phyloP scores from a whole-genome alignment of 2,329 filamentous ascomycete genomes.

The Fusarium clavum region DNA sequence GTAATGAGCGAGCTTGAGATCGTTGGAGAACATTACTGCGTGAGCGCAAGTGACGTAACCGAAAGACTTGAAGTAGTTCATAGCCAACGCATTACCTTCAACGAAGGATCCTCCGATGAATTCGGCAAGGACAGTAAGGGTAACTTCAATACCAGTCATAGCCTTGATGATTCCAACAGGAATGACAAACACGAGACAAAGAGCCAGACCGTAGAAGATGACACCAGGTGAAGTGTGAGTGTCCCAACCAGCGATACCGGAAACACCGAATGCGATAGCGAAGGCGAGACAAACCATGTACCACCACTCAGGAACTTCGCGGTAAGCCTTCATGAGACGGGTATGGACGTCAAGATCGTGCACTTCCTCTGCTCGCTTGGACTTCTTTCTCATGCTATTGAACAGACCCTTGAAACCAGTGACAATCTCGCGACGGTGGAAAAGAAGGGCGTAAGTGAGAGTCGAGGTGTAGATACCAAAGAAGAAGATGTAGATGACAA shows the following conservation, averaged over 20 bases:
- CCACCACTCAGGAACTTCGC: slow-evolving; percentile 67
- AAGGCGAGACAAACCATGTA: slow-evolving; percentile 57
- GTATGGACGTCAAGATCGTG: slow-evolving; percentile 61
- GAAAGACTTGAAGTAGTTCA: slow-evolving; percentile 67
- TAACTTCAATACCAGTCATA: slow-evolving; percentile 65
- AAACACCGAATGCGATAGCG: slow-evolving; percentile 60
- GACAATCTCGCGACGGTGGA: slow-evolving; percentile 63
- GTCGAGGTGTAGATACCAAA: slow-evolving; percentile 66
- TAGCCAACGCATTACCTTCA: slow-evolving; percentile 62
- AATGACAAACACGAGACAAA: slow-evolving; percentile 64
- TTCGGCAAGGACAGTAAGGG: slow-evolving; percentile 64
- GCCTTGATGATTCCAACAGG: slow-evolving; percentile 65
- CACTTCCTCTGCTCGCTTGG: slow-evolving; percentile 51
- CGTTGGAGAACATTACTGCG: slow-evolving; percentile 63
- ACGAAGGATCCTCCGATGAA: slow-evolving; percentile 65
- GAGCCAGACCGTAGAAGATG: slow-evolving; percentile 62
- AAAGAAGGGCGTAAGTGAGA: slow-evolving; percentile 62
- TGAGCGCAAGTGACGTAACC: slow-evolving; percentile 63
- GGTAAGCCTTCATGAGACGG: slow-evolving; percentile 60
- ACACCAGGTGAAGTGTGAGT: slow-evolving; percentile 64
- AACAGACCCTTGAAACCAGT: slow-evolving; percentile 62
- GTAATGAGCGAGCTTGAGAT: slow-evolving; percentile 64
- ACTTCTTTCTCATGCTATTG: slow-evolving; percentile 59
- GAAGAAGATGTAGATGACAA: slow-evolving; percentile 66
- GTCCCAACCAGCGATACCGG: slow-evolving; percentile 60